A percentile compares a stretch with the other conserved stretches of the same genome.
Evolutionary conservation across 192 early-diverging fungal genomes (phyloP).

Genomic region (Entomortierella chlamydospora): DNA sequence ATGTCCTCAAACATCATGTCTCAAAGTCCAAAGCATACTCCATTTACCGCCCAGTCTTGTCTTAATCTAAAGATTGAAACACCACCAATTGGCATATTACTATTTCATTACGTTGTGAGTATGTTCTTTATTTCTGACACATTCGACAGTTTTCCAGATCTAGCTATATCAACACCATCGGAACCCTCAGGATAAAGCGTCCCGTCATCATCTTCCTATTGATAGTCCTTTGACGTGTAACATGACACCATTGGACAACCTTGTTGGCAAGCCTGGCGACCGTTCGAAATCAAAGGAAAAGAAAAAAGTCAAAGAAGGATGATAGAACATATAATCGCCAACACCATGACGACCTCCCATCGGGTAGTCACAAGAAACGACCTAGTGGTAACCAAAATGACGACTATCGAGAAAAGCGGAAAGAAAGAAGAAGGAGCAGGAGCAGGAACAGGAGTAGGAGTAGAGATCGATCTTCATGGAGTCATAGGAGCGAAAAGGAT

Average conservation of each 20-base stretch:
- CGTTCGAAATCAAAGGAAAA: neutral
- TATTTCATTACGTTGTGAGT: neutral
- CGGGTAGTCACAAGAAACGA: neutral
- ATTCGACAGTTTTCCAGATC: conserved; percentile 46
- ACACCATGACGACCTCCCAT: neutral
- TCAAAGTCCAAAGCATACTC: conserved; percentile 3
- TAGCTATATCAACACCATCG: conserved; percentile 2
- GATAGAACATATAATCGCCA: neutral
- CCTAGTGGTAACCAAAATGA: neutral
- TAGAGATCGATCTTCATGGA: neutral
- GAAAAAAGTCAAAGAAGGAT: conserved; percentile 11
- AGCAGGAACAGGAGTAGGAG: conserved; percentile 7
- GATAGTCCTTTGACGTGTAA: neutral
- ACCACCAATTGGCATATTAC: neutral
- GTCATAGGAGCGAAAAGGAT: neutral
- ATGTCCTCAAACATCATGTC: conserved; percentile 14
- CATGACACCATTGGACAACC: neutral
- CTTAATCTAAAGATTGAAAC: no score
- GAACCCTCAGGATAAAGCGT: neutral
- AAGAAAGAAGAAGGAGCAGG: conserved; percentile 10
- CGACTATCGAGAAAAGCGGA: conserved; percentile 19
- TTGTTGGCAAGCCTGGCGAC: neutral
- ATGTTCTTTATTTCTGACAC: neutral
- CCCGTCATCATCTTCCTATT: conserved; percentile 8
- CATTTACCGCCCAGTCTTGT: conserved; percentile 21